Conservation (phyloP, 2,329 filamentous ascomycete species). For the Hypoxylon rubiginosum region DNA sequence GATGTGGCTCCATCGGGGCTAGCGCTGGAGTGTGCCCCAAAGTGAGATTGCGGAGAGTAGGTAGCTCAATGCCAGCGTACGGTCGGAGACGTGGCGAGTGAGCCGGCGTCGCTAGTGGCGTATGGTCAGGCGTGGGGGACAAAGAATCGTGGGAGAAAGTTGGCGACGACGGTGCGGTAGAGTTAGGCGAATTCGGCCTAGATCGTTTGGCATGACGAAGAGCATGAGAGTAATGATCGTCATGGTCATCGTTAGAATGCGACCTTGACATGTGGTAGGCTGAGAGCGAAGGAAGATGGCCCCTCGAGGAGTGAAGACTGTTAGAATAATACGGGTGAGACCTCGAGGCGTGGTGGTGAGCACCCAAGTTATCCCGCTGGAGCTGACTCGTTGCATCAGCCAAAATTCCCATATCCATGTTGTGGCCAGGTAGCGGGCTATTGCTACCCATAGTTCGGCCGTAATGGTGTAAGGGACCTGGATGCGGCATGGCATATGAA, state of each 20-base stretch:
- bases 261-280: constrained; percentile 96
- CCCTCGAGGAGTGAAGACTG: constrained; percentile 64
- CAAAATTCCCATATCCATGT: constrained; percentile 70
- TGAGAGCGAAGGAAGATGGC: constrained; percentile 80
- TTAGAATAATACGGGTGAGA: constrained; percentile 69
- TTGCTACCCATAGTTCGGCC: constrained; percentile 58
- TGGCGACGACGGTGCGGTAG: constrained; percentile 93
- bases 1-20: constrained; percentile 70
- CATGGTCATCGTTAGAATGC: constrained; percentile 84
- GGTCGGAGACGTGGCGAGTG: constrained; percentile 93
- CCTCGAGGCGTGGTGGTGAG: constrained; percentile 60
- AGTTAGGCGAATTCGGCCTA: constrained; percentile 92
- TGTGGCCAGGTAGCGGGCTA: constrained; percentile 55
- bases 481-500: constrained; percentile 70
- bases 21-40: constrained; percentile 69
- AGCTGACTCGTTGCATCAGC: constrained; percentile 72
- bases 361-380: constrained; percentile 67
- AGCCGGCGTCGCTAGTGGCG: constrained; percentile 95
- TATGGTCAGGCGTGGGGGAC: constrained; percentile 96
- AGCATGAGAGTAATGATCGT: constrained; percentile 79
- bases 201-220: constrained; percentile 87
- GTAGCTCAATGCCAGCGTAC: constrained; percentile 83
- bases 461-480: constrained; percentile 64
- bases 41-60: constrained; percentile 79
- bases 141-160: constrained; percentile 97